Evolutionary conservation across 2,329 filamentous ascomycete species (phyloP).

Genomic region (Drechmeria coniospora): DNA sequence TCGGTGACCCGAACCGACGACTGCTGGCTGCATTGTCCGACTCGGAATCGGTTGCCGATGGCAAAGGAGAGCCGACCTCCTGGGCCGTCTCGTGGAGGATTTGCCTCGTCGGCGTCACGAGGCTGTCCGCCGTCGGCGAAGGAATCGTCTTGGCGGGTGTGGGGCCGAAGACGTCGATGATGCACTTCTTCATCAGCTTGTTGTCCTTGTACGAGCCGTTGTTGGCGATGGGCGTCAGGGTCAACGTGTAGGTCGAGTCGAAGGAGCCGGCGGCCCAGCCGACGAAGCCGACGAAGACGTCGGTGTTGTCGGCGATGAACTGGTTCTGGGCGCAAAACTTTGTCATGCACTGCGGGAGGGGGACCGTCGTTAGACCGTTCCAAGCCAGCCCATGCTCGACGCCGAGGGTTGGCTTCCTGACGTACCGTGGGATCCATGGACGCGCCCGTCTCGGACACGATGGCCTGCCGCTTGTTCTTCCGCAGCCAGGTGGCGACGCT

Average conservation of each 20-base stretch:
- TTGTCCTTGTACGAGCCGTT: conserved; percentile 18
- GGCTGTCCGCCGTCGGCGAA: too few species aligned
- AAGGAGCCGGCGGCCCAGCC: conserved; percentile 32
- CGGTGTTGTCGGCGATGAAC: conserved; percentile 28
- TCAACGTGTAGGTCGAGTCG: conserved; percentile 23
- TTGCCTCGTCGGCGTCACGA: too few species aligned
- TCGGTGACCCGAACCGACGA: too few species aligned
- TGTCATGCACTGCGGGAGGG: conserved; percentile 21
- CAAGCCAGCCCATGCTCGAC: conserved; percentile 3
- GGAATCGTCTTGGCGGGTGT: too few species aligned
- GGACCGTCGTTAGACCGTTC: background rate
- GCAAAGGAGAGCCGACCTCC: too few species aligned
- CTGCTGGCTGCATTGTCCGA: too few species aligned
- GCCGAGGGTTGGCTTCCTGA: background rate
- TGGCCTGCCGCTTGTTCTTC: conserved; percentile 28
- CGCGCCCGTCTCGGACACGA: conserved; percentile 38
- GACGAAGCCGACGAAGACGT: conserved; percentile 30
- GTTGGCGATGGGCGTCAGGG: conserved; percentile 21
- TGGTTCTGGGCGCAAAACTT: conserved; percentile 30
- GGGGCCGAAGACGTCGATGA: conserved; percentile 21
- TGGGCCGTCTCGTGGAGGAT: too few species aligned
- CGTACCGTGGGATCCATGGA: conserved; percentile 24
- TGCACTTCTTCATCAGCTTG: conserved; percentile 25
- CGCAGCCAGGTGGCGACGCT: conserved; percentile 31
- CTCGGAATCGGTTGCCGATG: too few species aligned